phyloP scores from a whole-genome alignment of 2,329 filamentous ascomycete species.

The Niveomyces coronatus region DNA sequence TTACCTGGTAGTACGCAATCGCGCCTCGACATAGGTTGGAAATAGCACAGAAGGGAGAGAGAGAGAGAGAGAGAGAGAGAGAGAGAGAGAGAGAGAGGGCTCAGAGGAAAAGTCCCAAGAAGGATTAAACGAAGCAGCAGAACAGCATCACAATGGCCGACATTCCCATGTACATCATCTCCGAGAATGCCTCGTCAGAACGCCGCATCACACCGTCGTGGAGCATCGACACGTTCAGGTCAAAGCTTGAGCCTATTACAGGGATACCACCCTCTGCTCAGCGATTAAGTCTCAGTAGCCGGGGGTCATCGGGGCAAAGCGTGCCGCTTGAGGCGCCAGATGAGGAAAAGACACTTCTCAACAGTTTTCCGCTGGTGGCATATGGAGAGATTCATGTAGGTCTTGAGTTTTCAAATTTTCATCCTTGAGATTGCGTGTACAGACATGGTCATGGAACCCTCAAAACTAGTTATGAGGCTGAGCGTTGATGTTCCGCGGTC shows the following conservation, averaged over 20 bases:
- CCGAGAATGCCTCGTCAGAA: constrained; percentile 71
- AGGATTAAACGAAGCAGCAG: neutral
- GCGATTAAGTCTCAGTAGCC: constrained; percentile 59
- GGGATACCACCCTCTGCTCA: constrained; percentile 78
- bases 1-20: too few relatives aligned
- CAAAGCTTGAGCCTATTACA: constrained; percentile 84
- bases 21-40: neutral
- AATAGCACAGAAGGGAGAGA: neutral
- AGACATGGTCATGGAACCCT: too few relatives aligned
- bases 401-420: constrained; percentile 18
- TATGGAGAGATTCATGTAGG: constrained; percentile 76
- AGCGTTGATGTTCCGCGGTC: too few relatives aligned
- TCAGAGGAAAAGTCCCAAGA: neutral
- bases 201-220: constrained; percentile 87
- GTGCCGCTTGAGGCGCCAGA: constrained; percentile 58
- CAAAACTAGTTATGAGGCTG: too few relatives aligned
- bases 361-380: constrained; percentile 54
- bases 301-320: constrained; percentile 43
- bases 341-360: constrained; percentile 60
- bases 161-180: constrained; percentile 64
- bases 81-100: neutral
- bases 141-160: constrained; percentile 46
- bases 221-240: constrained; percentile 75
- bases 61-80: neutral
- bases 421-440: too few relatives aligned